Conservation (phyloP, 768 basidiomycete genomes). For the Lactifluus piperatus region DNA sequence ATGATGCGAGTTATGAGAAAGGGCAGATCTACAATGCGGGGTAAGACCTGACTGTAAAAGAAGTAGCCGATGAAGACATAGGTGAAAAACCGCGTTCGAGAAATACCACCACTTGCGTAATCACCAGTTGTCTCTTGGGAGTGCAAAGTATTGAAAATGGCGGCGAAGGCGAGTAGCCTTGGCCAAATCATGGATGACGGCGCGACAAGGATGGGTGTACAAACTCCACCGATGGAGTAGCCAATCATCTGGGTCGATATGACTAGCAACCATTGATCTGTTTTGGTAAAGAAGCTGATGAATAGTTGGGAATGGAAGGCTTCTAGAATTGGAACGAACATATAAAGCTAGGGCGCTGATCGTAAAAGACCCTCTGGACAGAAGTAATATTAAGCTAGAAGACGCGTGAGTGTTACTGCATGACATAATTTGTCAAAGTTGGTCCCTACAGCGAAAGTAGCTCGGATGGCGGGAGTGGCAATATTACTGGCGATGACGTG, state of each 20-base stretch:
- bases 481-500: too few relatives aligned
- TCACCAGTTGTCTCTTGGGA: slow-evolving; percentile 33
- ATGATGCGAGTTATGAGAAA: neutral
- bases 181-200: slow-evolving; percentile 43
- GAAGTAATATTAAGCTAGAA: too few relatives aligned
- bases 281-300: too few relatives aligned
- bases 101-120: slow-evolving; percentile 37
- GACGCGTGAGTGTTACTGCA: too few relatives aligned
- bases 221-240: slow-evolving; percentile 19
- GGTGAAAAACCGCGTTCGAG: slow-evolving; percentile 46
- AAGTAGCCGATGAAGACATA: slow-evolving; percentile 32
- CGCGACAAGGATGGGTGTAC: neutral
- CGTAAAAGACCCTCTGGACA: too few relatives aligned
- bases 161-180: slow-evolving; percentile 33
- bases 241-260: slow-evolving; percentile 35
- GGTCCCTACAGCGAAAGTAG: too few relatives aligned
- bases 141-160: slow-evolving; percentile 38
- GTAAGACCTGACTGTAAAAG: slow-evolving; percentile 38
- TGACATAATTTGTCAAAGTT: too few relatives aligned
- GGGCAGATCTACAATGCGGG: neutral
- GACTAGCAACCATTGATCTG: slow-evolving; percentile 32
- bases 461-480: too few relatives aligned
- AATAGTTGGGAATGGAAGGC: too few relatives aligned
- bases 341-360: too few relatives aligned
- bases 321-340: too few relatives aligned